These are phyloP conservation scores for Aspergillus sergii DNA, from an alignment of 2,329 filamentous ascomycete genomes.

Conservation along the genomic window DNA sequence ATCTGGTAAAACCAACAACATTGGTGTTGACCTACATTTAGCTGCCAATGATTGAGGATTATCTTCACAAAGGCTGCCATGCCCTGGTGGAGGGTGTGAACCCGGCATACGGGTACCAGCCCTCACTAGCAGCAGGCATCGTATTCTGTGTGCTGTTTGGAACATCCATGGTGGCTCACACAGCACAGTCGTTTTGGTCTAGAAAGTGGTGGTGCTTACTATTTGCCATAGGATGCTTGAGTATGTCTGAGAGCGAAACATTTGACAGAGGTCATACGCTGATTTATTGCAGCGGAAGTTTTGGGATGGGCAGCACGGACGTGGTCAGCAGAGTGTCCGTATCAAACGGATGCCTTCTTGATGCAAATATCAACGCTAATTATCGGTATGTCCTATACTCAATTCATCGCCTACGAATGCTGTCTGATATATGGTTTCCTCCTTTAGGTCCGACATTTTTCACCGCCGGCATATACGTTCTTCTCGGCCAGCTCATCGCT, in stretches of 20 bases:
- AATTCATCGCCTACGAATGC: background rate
- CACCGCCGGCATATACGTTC: slow-evolving; percentile 54
- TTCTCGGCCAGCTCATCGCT: slow-evolving; percentile 52
- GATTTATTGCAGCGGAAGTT: slow-evolving; percentile 38
- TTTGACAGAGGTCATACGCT: too few relatives aligned
- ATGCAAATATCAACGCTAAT: slow-evolving; percentile 53
- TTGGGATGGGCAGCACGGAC: slow-evolving; percentile 50
- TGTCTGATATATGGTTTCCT: background rate
- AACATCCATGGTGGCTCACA: slow-evolving; percentile 38
- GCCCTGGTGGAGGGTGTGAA: slow-evolving; percentile 25
- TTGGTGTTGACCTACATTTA: too few relatives aligned
- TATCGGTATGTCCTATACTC: slow-evolving; percentile 28
- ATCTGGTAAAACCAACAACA: too few relatives aligned
- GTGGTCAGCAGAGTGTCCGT: slow-evolving; percentile 43
- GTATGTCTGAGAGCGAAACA: slow-evolving; percentile 17
- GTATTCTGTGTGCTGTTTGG: slow-evolving; percentile 37
- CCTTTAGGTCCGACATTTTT: slow-evolving; percentile 51
- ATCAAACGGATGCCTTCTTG: slow-evolving; percentile 52
- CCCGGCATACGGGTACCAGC: slow-evolving; percentile 38
- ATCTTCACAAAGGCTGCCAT: slow-evolving; percentile 16
- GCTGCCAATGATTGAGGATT: too few relatives aligned
- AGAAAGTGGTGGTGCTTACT: slow-evolving; percentile 43
- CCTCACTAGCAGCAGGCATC: slow-evolving; percentile 36
- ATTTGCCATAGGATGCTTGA: slow-evolving; percentile 39
- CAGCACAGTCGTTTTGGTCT: slow-evolving; percentile 37